Base-by-base conservation (phyloP, 2,329 filamentous ascomycete species). In the Botrytis porri region DNA sequence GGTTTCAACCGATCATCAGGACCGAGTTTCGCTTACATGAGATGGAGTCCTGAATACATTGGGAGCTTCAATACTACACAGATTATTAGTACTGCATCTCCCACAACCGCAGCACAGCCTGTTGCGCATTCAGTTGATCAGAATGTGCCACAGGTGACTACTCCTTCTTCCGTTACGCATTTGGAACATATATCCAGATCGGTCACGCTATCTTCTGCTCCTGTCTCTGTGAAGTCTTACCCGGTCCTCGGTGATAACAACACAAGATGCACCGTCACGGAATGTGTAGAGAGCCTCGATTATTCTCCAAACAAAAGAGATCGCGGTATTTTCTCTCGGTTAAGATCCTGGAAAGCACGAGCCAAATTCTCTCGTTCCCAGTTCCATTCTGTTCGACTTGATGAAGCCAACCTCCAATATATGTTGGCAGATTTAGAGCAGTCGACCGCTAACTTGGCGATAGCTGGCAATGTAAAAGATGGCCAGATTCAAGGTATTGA, bases 381-480 rank as follows among this genome's bases (percentile, higher is more conserved):
- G 51, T 29, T 57, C 14, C 5, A 29, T 29, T 57, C 14, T 6
- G n/a, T 57, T 57, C 14, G 18, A 29, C 7, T 29, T 57, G 3
- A 18, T 8, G 51, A 57, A n/a, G 6, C n/a, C 6, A 29, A 29
- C 3, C 14, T 29, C 6, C n/a, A 57, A 4, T 14, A 0, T 0
- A 57, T 18, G 3, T 2, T 29, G 14, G 6, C n/a, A 29, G 2
- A 8, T 18, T 2, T 18, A 8, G n/a, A 57, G n/a, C 14, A 29
- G 6, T 29, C 51, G 3, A 18, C 6, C 32, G n/a, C 0, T 57
- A 57, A 0, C 3, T 57, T 32, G 2, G 3, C 3, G 0, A 6
- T 8, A 29, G 6, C 7, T 57, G 51, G 32, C 14, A 29, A 29
- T 29, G 51, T 29, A 3, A n/a, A 57, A 14, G n/a, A 57, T 57